phyloP scores from a whole-genome alignment of 129 eudicot genomes.

The Pulicaria dysenterica region DNA sequence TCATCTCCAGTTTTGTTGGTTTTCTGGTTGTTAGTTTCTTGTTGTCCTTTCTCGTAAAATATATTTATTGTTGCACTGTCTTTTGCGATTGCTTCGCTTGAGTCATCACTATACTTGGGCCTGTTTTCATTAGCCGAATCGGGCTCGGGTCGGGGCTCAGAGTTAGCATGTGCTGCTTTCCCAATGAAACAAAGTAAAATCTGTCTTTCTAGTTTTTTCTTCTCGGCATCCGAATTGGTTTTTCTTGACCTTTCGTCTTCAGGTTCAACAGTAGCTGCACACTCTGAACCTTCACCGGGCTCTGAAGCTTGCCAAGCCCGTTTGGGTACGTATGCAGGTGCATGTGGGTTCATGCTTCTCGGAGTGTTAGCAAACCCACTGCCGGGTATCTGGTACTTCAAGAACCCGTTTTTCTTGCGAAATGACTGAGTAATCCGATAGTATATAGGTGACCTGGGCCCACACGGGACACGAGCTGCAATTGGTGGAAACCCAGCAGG shows the following conservation, averaged over 20 bases:
- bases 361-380: conserved; percentile 46
- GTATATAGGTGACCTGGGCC: conserved; percentile 89
- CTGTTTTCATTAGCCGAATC: conserved; percentile 42
- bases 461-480: conserved; percentile 90
- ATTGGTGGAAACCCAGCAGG: conserved; percentile 88
- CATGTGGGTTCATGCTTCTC: conserved; percentile 88
- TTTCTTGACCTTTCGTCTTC: conserved; percentile 59
- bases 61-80: conserved; percentile 81
- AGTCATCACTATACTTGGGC: conserved; percentile 37
- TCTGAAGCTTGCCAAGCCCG: conserved; percentile 56
- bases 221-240: conserved; percentile 71
- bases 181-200: conserved; percentile 90
- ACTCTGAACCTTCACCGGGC: conserved; percentile 41
- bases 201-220: conserved; percentile 93
- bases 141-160: conserved; percentile 44
- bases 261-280: conserved; percentile 26
- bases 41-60: conserved; percentile 51
- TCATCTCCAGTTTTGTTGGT: conserved; percentile 62
- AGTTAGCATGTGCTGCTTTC: conserved; percentile 70
- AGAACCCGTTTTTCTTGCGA: conserved; percentile 56
- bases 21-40: conserved; percentile 31
- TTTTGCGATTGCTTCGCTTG: conserved; percentile 68
- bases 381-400: conserved; percentile 61
- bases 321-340: conserved; percentile 90
- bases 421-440: conserved; percentile 59